Conservation (phyloP, 495 filamentous ascomycete genomes). For the Hypoxylon fragiforme region DNA sequence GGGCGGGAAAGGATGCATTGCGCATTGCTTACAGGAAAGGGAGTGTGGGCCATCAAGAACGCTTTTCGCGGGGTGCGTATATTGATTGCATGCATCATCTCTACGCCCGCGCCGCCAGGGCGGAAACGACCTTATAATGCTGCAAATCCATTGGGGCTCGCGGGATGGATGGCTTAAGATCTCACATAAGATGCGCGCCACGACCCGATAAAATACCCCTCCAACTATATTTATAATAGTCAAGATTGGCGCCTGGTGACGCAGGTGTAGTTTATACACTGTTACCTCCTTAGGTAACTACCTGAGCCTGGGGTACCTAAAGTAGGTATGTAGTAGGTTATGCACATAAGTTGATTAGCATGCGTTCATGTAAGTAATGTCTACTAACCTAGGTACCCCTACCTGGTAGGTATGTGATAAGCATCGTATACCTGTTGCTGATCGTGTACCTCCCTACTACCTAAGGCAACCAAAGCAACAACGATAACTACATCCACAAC, state of each 20-base stretch:
- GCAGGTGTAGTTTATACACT: too few species aligned
- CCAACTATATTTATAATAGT: conserved; percentile 1
- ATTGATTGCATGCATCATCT: conserved; percentile 20
- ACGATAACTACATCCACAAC: too few species aligned
- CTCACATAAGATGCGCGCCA: conserved; percentile 34
- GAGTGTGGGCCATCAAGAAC: conserved; percentile 12
- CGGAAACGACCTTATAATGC: conserved; percentile 23
- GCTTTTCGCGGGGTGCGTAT: conserved; percentile 24
- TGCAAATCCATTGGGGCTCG: conserved; percentile 23
- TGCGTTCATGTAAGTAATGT: too few species aligned
- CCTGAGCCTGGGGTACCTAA: too few species aligned
- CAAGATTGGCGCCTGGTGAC: too few species aligned
- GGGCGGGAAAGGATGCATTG: conserved; percentile 14
- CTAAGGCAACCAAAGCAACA: too few species aligned
- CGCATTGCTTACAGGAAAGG: neutral
- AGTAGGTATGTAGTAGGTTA: too few species aligned
- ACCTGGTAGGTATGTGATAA: neutral
- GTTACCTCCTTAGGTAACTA: too few species aligned
- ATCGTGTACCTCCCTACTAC: too few species aligned
- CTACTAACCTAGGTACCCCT: too few species aligned
- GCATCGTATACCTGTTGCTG: too few species aligned
- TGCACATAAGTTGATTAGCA: too few species aligned
- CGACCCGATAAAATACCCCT: conserved; percentile 8
- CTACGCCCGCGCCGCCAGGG: conserved; percentile 17
- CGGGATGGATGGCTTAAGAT: conserved; percentile 27